These are phyloP conservation scores for Phytophthora hibernalis DNA, from an alignment of 352 stramenopile genomes.

Conservation along the genomic window DNA sequence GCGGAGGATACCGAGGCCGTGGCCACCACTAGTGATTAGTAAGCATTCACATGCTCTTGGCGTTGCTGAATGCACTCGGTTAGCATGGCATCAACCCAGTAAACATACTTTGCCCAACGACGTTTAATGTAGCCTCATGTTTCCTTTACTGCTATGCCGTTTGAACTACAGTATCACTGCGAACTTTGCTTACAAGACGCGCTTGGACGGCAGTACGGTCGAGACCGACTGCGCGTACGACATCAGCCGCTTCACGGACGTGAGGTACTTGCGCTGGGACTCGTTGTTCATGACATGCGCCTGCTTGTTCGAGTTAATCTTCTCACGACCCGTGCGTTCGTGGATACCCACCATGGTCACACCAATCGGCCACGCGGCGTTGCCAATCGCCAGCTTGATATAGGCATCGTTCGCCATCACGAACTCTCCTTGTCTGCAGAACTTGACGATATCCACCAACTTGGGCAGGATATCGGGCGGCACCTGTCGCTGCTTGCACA, in stretches of 20 bases:
- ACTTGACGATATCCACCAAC: slow-evolving; percentile 95
- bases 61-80: slow-evolving; percentile 1
- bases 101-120: slow-evolving; percentile 13
- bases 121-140: slow-evolving; percentile 2
- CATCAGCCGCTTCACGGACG: slow-evolving; percentile 98
- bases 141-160: background rate
- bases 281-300: slow-evolving; percentile 99
- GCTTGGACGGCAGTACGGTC: slow-evolving; percentile 87
- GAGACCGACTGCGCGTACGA: slow-evolving; percentile 95
- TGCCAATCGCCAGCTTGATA: slow-evolving; percentile 97
- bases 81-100: slow-evolving; percentile 11
- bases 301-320: slow-evolving; percentile 98
- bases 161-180: too few species aligned
- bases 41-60: background rate
- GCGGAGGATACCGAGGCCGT: slow-evolving; percentile 38
- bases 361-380: slow-evolving; percentile 98
- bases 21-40: slow-evolving; percentile 27
- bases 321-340: slow-evolving; percentile 93
- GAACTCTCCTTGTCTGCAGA: slow-evolving; percentile 94
- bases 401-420: slow-evolving; percentile 98
- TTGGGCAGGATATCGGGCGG: slow-evolving; percentile 88
- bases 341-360: slow-evolving; percentile 99
- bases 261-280: slow-evolving; percentile 98
- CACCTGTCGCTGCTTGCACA: slow-evolving; percentile 94
- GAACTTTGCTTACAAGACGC: slow-evolving; percentile 54